phyloP scores from a whole-genome alignment of 2,329 filamentous ascomycete genomes.

The Stagonosporopsis rhizophila region DNA sequence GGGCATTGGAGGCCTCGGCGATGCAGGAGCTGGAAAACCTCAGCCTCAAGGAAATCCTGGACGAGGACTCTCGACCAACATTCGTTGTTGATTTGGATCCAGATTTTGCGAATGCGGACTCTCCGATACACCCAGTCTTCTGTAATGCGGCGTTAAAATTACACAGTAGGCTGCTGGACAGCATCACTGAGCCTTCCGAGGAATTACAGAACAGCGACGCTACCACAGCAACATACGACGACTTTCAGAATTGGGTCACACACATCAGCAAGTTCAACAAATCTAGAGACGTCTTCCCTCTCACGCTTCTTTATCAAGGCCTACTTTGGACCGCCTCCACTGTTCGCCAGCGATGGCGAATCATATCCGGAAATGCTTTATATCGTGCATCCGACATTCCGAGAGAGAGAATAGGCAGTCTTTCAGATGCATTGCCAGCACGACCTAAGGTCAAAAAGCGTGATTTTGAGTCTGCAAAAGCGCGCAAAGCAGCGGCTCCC shows the following conservation, averaged over 20 bases:
- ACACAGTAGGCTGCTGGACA: constrained; percentile 39
- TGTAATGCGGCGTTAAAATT: constrained; percentile 41
- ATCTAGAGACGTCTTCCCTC: constrained; percentile 55
- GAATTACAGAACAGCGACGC: not conserved
- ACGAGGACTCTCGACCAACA: constrained; percentile 42
- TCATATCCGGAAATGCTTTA: constrained; percentile 35
- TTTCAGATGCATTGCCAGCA: constrained; percentile 11
- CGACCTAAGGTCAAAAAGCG: not conserved
- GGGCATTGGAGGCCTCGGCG: constrained; percentile 23
- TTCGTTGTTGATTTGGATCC: constrained; percentile 44
- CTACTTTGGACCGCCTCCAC: constrained; percentile 44
- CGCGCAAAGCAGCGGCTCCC: constrained; percentile 16
- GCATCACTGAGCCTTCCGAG: constrained; percentile 24
- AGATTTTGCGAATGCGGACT: constrained; percentile 26
- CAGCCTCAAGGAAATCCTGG: constrained; percentile 39
- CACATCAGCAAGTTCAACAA: constrained; percentile 54
- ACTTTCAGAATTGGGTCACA: constrained; percentile 54
- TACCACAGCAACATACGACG: constrained; percentile 36
- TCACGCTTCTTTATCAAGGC: constrained; percentile 46
- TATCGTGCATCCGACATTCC: constrained; percentile 28
- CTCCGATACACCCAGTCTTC: constrained; percentile 37
- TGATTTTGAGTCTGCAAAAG: constrained; percentile 3
- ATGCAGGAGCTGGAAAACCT: constrained; percentile 33
- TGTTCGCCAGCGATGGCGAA: constrained; percentile 38
- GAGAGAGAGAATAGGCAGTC: constrained; percentile 1